These are phyloP conservation scores for Suillus ampliporus DNA, from an alignment of 768 basidiomycete species.

Conservation along the genomic window DNA sequence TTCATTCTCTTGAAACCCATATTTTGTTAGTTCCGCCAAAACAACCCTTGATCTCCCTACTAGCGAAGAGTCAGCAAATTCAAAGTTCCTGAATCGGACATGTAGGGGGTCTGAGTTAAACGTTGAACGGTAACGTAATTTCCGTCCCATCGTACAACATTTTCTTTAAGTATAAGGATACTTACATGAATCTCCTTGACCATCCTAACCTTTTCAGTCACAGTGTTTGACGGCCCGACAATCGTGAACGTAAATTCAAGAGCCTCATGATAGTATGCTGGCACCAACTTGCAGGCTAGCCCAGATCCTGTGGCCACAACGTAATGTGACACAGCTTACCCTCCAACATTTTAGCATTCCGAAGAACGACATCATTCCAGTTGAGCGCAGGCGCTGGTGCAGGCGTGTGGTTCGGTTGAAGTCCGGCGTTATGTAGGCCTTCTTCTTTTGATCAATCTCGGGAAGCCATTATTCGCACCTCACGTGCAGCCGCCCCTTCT, in stretches of 20 bases:
- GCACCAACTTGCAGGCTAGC: background rate
- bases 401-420: background rate
- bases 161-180: background rate
- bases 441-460: slow-evolving; percentile 7
- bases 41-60: no score
- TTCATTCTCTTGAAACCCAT: no score
- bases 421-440: background rate
- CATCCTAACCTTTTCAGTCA: background rate
- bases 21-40: background rate
- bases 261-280: background rate
- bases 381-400: background rate
- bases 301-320: background rate
- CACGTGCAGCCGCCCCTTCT: background rate
- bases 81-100: background rate
- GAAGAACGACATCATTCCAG: background rate
- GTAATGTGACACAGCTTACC: background rate
- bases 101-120: background rate
- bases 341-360: background rate
- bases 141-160: background rate
- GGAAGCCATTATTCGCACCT: background rate
- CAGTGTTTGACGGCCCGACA: background rate
- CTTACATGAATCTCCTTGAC: background rate
- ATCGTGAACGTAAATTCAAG: background rate
- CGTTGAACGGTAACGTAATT: background rate
- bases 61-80: no score